Evolutionary conservation across 1,284 basidiomycete genomes (phyloP).

Genomic region (Ceratobasidium sp.): DNA sequence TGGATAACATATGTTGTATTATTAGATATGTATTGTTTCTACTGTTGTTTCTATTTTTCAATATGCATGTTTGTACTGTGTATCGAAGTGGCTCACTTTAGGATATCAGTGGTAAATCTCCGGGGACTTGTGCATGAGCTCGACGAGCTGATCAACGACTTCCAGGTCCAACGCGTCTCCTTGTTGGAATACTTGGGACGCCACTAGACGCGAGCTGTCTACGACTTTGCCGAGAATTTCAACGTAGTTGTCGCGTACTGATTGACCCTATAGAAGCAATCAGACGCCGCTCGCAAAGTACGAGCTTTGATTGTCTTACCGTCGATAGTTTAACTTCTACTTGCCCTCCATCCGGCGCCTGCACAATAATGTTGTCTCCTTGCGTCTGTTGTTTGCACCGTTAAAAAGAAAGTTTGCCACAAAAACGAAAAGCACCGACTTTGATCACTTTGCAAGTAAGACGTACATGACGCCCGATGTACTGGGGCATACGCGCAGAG

Average conservation of each 20-base stretch:
- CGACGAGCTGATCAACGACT: slow-evolving; percentile 34
- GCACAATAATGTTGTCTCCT: slow-evolving; percentile 68
- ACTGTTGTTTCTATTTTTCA: not conserved
- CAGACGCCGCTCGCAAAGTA: not conserved
- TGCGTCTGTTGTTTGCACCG: slow-evolving; percentile 58
- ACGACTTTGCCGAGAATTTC: slow-evolving; percentile 80
- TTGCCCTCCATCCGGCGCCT: slow-evolving; percentile 77
- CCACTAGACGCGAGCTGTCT: slow-evolving; percentile 50
- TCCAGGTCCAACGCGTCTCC: slow-evolving; percentile 34
- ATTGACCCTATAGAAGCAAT: slow-evolving; percentile 58
- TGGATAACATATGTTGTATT: slow-evolving; percentile 39
- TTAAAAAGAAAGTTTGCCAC: not conserved
- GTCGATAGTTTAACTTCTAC: slow-evolving; percentile 65
- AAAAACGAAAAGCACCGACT: slow-evolving; percentile 57
- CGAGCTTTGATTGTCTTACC: slow-evolving; percentile 56
- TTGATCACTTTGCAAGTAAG: slow-evolving; percentile 75
- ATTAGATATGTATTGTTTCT: slow-evolving; percentile 37
- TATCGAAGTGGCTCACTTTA: slow-evolving; percentile 3
- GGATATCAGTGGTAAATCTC: slow-evolving; percentile 34
- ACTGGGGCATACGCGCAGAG: slow-evolving; percentile 66
- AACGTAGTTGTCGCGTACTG: slow-evolving; percentile 66
- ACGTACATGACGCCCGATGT: slow-evolving; percentile 70
- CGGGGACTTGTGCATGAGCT: slow-evolving; percentile 34
- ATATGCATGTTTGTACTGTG: slow-evolving; percentile 37
- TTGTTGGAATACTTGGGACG: slow-evolving; percentile 35